These are phyloP conservation scores for Hygrophorus pudorinus DNA, from an alignment of 768 basidiomycete species.

Conservation along the genomic window DNA sequence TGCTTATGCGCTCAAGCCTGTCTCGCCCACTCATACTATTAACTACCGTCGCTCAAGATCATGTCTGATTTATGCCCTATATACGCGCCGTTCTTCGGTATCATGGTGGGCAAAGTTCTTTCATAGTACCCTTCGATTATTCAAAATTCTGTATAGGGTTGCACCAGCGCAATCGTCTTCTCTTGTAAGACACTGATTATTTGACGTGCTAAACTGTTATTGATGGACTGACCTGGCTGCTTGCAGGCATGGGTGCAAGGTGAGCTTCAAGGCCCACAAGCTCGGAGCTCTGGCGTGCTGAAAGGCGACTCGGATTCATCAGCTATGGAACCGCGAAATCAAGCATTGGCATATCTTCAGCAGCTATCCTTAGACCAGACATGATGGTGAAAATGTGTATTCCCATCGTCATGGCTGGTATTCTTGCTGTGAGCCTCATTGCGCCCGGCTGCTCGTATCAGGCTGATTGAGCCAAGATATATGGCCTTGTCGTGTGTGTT, in stretches of 20 bases:
- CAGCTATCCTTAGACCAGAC: constrained; percentile 1
- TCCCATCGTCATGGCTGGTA: constrained; percentile 96
- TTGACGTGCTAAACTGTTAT: neutral
- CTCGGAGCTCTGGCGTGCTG: neutral
- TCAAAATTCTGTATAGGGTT: neutral
- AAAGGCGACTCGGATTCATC: neutral
- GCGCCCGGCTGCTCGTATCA: neutral
- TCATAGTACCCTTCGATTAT: neutral
- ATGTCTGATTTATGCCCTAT: neutral
- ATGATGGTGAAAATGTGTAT: constrained; percentile 42
- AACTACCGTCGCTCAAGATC: neutral
- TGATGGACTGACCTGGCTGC: neutral
- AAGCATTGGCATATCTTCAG: neutral
- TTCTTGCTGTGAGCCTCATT: constrained; percentile 68
- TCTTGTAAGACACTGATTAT: neutral
- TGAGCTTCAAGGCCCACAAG: neutral
- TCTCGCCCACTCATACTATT: too few relatives aligned
- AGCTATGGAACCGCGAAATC: constrained; percentile 1
- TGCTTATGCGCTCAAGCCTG: too few relatives aligned
- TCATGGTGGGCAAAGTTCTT: neutral
- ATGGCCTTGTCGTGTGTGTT: constrained; percentile 91
- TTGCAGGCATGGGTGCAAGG: neutral
- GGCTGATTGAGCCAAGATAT: constrained; percentile 18
- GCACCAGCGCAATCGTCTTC: constrained; percentile 1
- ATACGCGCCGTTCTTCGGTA: neutral